A percentile compares a stretch with the other conserved stretches of the same genome.
Evolutionary conservation across 2,329 filamentous ascomycete genomes (phyloP).

Genomic region (Aspergillus costaricaensis): DNA sequence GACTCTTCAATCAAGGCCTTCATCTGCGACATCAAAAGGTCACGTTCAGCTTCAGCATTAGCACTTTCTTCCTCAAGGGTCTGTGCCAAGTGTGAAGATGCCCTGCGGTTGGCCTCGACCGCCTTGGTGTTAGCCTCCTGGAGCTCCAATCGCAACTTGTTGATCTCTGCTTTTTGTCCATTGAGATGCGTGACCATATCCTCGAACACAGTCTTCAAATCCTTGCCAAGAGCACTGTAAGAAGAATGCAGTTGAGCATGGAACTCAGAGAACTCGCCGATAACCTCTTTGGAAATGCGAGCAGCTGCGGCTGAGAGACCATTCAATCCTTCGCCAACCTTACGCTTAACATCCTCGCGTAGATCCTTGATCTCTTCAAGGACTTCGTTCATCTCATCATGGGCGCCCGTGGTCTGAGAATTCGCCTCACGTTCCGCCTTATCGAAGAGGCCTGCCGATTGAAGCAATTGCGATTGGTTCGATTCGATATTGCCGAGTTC

Average conservation of each 20-base stretch:
- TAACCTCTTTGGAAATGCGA: slow-evolving; percentile 84
- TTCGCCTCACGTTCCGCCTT: slow-evolving; percentile 69
- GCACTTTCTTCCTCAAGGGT: slow-evolving; percentile 75
- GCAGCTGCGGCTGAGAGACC: slow-evolving; percentile 82
- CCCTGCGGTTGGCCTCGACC: slow-evolving; percentile 66
- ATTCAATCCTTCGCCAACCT: slow-evolving; percentile 80
- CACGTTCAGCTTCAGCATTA: slow-evolving; percentile 71
- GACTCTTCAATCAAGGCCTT: slow-evolving; percentile 73
- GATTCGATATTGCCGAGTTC: slow-evolving; percentile 72
- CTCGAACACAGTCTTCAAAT: slow-evolving; percentile 85
- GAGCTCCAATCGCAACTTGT: slow-evolving; percentile 71
- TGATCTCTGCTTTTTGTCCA: slow-evolving; percentile 74
- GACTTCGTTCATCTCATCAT: slow-evolving; percentile 85
- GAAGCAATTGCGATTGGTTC: slow-evolving; percentile 70
- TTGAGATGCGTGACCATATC: slow-evolving; percentile 73
- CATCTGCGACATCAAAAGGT: slow-evolving; percentile 74
- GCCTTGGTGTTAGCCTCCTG: slow-evolving; percentile 68
- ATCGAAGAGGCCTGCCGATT: slow-evolving; percentile 68
- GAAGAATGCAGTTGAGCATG: slow-evolving; percentile 80
- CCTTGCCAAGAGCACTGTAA: slow-evolving; percentile 78
- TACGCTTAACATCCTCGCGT: slow-evolving; percentile 81
- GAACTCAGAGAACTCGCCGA: slow-evolving; percentile 81
- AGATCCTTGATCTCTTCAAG: slow-evolving; percentile 90
- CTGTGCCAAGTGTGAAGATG: slow-evolving; percentile 67
- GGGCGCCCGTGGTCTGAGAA: slow-evolving; percentile 53